phyloP scores from a whole-genome alignment of 169 alveolate genomes.

The Plasmodium cynomolgi region DNA sequence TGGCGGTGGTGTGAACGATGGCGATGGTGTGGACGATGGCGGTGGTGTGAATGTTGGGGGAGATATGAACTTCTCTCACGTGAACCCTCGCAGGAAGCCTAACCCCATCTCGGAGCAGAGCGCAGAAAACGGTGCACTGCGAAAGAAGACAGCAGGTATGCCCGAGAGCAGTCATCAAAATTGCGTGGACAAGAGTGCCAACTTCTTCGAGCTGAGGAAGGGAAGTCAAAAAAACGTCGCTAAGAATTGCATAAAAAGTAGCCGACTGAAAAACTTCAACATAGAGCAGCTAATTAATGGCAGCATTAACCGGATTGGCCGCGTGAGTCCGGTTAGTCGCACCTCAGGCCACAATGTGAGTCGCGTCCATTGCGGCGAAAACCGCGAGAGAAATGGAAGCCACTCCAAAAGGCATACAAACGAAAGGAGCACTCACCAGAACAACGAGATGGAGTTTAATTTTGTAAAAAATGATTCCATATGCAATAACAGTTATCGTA shows the following conservation, averaged over 20 bases:
- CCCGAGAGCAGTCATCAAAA: conserved; percentile 14
- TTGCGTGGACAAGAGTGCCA: conserved; percentile 5
- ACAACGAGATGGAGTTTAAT: background rate
- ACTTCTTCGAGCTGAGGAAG: conserved; percentile 8
- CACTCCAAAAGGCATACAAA: background rate
- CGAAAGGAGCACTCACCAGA: background rate
- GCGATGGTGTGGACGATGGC: background rate
- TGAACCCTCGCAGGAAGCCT: background rate
- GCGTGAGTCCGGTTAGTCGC: background rate
- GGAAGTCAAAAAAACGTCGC: conserved; percentile 37
- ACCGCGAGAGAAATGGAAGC: background rate
- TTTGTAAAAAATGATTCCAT: background rate
- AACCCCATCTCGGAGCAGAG: conserved; percentile 3
- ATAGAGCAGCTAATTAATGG: conserved; percentile 12
- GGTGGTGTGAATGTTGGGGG: background rate
- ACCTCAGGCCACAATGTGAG: background rate
- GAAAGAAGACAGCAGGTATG: conserved; percentile 58
- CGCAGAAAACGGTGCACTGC: conserved; percentile 11
- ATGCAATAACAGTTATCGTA: background rate
- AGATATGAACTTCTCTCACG: background rate
- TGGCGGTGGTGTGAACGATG: background rate
- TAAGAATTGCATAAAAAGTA: conserved; percentile 46
- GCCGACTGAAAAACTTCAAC: conserved; percentile 23
- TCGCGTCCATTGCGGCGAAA: background rate
- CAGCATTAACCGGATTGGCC: background rate